These are phyloP conservation scores for Globisporangium apiculatum DNA, from an alignment of 352 stramenopile genomes.

Conservation along the genomic window DNA sequence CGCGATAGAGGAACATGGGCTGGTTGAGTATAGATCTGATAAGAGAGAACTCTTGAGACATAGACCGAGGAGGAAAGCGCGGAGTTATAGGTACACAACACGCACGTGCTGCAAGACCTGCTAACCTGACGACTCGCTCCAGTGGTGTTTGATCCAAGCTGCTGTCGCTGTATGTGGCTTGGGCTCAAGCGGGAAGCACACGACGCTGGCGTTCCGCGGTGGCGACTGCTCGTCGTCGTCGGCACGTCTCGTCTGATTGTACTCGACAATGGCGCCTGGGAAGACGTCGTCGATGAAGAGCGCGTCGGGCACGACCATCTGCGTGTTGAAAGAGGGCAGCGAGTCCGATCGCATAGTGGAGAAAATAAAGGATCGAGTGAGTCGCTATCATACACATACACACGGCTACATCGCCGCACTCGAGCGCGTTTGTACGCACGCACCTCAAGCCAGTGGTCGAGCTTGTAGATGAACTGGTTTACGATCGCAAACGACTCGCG, in stretches of 20 bases:
- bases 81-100: too few relatives aligned
- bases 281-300: conserved; percentile 37
- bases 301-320: conserved; percentile 33
- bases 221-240: conserved; percentile 11
- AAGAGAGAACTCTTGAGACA: not conserved
- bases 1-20: too few relatives aligned
- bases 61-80: too few relatives aligned
- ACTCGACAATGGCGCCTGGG: conserved; percentile 63
- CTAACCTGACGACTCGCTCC: conserved; percentile 9
- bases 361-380: not conserved
- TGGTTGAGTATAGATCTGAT: not conserved
- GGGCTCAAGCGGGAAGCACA: conserved; percentile 75
- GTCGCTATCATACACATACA: not conserved
- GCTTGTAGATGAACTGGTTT: conserved; percentile 69
- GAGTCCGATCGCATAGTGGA: not conserved
- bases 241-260: conserved; percentile 24
- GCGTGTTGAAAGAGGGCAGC: not conserved
- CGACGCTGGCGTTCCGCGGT: conserved; percentile 33
- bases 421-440: not conserved
- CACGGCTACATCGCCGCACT: too few relatives aligned
- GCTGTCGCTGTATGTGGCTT: conserved; percentile 59
- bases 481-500: conserved; percentile 27
- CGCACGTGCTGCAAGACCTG: too few relatives aligned
- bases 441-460: conserved; percentile 84
- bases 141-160: conserved; percentile 43